Conservation (phyloP, 2,329 filamentous ascomycete species). For the Tolypocladium endophyticum region DNA sequence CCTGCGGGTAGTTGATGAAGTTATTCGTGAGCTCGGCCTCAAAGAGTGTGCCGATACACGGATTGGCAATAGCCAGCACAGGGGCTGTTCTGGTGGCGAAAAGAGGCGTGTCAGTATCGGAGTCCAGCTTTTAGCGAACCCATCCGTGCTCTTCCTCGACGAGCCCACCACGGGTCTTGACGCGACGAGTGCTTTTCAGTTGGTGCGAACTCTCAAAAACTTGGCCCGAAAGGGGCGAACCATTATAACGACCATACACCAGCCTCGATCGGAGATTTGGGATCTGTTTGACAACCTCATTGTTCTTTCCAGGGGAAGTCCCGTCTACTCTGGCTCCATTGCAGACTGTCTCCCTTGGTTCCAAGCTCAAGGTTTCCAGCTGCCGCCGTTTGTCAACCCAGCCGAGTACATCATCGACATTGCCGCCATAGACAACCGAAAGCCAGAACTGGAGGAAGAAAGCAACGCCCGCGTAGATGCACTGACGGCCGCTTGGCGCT, state of each 20-base stretch:
- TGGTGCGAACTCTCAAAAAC: constrained; percentile 58
- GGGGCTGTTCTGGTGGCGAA: constrained; percentile 70
- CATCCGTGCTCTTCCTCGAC: constrained; percentile 67
- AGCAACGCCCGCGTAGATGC: constrained; percentile 49
- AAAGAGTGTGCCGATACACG: constrained; percentile 69
- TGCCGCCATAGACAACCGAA: constrained; percentile 63
- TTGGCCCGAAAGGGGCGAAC: constrained; percentile 60
- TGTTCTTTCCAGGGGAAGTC: constrained; percentile 55
- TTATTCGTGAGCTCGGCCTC: constrained; percentile 63
- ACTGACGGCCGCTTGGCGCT: constrained; percentile 50
- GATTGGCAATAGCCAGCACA: constrained; percentile 60
- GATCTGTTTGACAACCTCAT: constrained; percentile 63
- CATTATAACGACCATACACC: constrained; percentile 65
- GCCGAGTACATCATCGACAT: constrained; percentile 68
- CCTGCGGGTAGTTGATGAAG: constrained; percentile 57
- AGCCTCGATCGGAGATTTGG: constrained; percentile 73
- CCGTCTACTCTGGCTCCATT: constrained; percentile 56
- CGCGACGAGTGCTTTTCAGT: constrained; percentile 65
- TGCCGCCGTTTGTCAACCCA: constrained; percentile 66
- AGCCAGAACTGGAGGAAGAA: constrained; percentile 50
- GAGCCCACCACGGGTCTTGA: constrained; percentile 72
- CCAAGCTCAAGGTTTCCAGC: constrained; percentile 42
- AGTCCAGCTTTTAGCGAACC: constrained; percentile 69
- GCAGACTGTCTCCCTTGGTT: constrained; percentile 55
- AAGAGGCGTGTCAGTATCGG: constrained; percentile 68